Percentiles rank a stretch among this genome's conserved stretches.
These are phyloP conservation scores for Pulveroboletus sp. DNA, from an alignment of 768 basidiomycete species.

Conservation along the genomic window DNA sequence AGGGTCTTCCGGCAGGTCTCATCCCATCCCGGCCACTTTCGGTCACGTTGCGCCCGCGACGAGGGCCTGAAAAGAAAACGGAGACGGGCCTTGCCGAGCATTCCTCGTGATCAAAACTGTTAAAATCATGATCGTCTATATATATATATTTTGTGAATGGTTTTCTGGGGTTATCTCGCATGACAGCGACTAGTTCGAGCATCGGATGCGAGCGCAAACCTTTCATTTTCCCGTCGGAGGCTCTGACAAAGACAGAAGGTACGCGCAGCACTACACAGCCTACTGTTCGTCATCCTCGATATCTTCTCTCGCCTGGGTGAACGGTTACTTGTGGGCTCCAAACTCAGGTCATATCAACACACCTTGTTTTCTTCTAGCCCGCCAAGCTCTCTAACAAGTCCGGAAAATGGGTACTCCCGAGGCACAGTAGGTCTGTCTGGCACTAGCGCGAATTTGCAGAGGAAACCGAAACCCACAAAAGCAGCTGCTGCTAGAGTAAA, in stretches of 20 bases:
- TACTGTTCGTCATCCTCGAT: constrained; percentile 32
- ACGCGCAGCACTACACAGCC: constrained; percentile 13
- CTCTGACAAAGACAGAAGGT: constrained; percentile 2
- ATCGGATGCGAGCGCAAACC: background rate
- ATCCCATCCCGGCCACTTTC: constrained; percentile 23
- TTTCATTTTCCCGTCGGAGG: constrained; percentile 1
- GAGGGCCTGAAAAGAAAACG: constrained; percentile 31
- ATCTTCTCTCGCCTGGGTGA: constrained; percentile 37
- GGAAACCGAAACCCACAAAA: constrained; percentile 63
- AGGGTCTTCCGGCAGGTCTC: background rate
- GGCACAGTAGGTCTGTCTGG: constrained; percentile 66
- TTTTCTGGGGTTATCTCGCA: background rate
- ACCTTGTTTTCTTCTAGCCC: constrained; percentile 80
- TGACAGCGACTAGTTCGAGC: background rate
- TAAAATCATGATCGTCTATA: constrained; percentile 2
- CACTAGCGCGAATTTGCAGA: constrained; percentile 52
- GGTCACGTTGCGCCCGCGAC: constrained; percentile 41
- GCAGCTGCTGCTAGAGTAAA: constrained; percentile 59
- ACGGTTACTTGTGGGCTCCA: constrained; percentile 4
- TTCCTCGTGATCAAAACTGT: background rate
- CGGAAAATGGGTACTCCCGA: constrained; percentile 75
- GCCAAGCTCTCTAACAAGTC: constrained; percentile 74
- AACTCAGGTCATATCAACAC: constrained; percentile 13
- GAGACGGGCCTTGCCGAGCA: constrained; percentile 10
- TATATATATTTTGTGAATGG: constrained; percentile 3